Evolutionary conservation across 2,329 filamentous ascomycete genomes (phyloP).

Genomic region (Ceratocystis cubensis): DNA sequence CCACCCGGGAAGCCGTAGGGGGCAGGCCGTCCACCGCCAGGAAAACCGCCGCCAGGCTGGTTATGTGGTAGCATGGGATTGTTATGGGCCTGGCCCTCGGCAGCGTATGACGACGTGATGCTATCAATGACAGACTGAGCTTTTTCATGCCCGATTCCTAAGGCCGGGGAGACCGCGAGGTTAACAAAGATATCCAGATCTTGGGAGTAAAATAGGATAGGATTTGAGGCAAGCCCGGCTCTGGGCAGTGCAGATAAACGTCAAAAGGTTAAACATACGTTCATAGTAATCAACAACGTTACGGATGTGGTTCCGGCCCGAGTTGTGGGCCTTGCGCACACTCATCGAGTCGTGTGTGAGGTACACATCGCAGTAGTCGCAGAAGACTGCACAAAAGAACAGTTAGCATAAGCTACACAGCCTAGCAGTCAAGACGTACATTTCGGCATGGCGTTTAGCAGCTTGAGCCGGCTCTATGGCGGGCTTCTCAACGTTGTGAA

Average conservation of each 20-base stretch:
- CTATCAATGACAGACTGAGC: slow-evolving; percentile 96
- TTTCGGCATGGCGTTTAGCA: slow-evolving; percentile 7
- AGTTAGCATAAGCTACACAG: neutral
- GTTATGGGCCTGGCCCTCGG: slow-evolving; percentile 74
- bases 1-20: slow-evolving; percentile 28
- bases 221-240: too few species aligned
- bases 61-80: slow-evolving; percentile 73
- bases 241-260: too few species aligned
- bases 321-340: slow-evolving; percentile 97
- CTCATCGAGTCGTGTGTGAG: slow-evolving; percentile 99
- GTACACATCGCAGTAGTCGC: slow-evolving; percentile 99
- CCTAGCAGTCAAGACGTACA: slow-evolving; percentile 21
- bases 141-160: slow-evolving; percentile 96
- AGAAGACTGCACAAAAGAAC: slow-evolving; percentile 22
- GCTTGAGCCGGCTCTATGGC: neutral
- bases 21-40: slow-evolving; percentile 27
- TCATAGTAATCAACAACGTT: slow-evolving; percentile 99
- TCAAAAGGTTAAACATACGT: slow-evolving; percentile 40
- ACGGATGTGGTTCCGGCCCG: slow-evolving; percentile 86
- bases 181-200: too few species aligned
- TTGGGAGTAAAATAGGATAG: too few species aligned
- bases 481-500: slow-evolving; percentile 21
- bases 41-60: slow-evolving; percentile 43
- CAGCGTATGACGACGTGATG: slow-evolving; percentile 90
- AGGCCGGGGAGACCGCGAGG: neutral